phyloP scores from a whole-genome alignment of 306 rosid genomes.

The Alnus glutinosa region DNA sequence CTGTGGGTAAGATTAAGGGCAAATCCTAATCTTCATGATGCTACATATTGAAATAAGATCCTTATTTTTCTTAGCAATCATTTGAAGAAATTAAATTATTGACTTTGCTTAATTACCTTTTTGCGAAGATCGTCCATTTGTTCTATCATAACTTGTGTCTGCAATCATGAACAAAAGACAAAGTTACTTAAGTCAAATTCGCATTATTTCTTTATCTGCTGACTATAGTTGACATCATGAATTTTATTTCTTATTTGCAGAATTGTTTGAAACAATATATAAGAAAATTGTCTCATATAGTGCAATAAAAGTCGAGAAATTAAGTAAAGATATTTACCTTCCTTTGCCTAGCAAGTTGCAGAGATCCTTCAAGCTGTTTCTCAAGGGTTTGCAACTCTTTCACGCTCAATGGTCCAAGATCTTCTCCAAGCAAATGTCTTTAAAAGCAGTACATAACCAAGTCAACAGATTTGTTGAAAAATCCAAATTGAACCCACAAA shows the following conservation, averaged over 20 bases:
- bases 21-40: background rate
- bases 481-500: background rate
- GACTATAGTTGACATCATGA: background rate
- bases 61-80: background rate
- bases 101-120: conserved; percentile 42
- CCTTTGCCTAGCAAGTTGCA: conserved; percentile 82
- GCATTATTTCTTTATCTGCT: background rate
- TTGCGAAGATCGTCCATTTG: conserved; percentile 82
- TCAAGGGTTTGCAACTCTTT: conserved; percentile 88
- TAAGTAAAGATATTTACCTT: conserved; percentile 42
- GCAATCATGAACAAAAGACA: conserved; percentile 20
- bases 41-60: background rate
- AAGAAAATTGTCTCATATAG: too few relatives aligned
- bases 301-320: too few relatives aligned
- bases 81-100: background rate
- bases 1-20: background rate
- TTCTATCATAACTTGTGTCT: conserved; percentile 80
- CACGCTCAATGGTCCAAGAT: conserved; percentile 82
- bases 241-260: background rate
- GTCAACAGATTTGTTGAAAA: background rate
- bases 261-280: background rate
- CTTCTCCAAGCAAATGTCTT: conserved; percentile 97
- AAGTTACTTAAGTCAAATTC: background rate
- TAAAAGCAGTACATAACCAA: conserved; percentile 6
- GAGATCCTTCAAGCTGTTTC: conserved; percentile 89